Evolutionary conservation across 2,329 filamentous ascomycete genomes (phyloP).

Genomic region (Fusarium illudens): DNA sequence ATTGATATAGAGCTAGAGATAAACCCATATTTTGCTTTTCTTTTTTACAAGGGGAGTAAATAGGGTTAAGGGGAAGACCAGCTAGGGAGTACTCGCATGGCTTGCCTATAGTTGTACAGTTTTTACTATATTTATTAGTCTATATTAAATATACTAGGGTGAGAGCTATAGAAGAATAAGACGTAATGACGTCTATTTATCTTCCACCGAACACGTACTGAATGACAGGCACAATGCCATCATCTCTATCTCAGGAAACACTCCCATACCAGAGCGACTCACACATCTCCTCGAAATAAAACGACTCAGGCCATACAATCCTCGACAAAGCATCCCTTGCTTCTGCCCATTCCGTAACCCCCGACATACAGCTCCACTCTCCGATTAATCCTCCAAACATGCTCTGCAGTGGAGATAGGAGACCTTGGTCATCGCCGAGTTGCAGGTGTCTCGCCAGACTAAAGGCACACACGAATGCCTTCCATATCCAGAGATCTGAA

Average conservation of each 20-base stretch:
- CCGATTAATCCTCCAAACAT: conserved; percentile 2
- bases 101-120: too few relatives aligned
- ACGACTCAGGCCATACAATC: conserved; percentile 16
- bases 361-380: conserved; percentile 17
- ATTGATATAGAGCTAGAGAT: too few relatives aligned
- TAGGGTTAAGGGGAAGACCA: too few relatives aligned
- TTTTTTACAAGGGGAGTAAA: too few relatives aligned
- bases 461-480: conserved; percentile 29
- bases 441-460: conserved; percentile 13
- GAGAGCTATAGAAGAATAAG: too few relatives aligned
- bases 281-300: not conserved
- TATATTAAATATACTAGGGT: too few relatives aligned
- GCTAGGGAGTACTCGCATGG: too few relatives aligned
- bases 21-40: too few relatives aligned
- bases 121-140: too few relatives aligned
- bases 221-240: too few relatives aligned
- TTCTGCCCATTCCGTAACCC: not conserved
- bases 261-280: conserved; percentile 13
- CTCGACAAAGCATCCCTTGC: not conserved
- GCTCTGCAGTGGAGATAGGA: not conserved
- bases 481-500: conserved; percentile 32
- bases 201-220: too few relatives aligned
- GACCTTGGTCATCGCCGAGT: not conserved
- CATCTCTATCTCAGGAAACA: not conserved
- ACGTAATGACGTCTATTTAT: too few relatives aligned